Evolutionary conservation across 768 basidiomycete genomes (phyloP).

Genomic region (Leucogyrophana mollusca): DNA sequence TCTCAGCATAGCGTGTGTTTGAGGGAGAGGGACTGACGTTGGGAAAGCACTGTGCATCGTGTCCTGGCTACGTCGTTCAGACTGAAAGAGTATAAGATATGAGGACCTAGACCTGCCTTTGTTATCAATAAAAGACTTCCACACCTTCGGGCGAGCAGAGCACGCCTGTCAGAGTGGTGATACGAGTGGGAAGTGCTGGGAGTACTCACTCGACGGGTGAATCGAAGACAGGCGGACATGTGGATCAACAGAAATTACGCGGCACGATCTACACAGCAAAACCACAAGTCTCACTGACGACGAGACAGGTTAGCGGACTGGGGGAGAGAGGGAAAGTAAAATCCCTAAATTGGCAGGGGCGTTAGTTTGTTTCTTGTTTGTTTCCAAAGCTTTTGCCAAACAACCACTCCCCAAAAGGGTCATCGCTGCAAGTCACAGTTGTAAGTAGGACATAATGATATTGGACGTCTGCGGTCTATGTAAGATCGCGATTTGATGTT

Average conservation of each 20-base stretch:
- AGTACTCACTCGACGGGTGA: conserved; percentile 55
- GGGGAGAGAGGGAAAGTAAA: too few species aligned
- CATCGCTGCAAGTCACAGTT: too few species aligned
- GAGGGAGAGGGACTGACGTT: conserved; percentile 45
- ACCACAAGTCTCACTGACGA: too few species aligned
- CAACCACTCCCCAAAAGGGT: too few species aligned
- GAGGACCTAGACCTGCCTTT: conserved; percentile 45
- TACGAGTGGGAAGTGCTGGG: not conserved
- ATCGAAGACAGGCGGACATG: conserved; percentile 72
- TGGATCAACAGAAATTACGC: too few species aligned
- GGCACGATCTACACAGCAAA: too few species aligned
- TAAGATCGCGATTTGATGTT: too few species aligned
- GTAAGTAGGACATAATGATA: too few species aligned
- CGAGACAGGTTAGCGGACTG: too few species aligned
- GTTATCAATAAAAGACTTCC: conserved; percentile 77
- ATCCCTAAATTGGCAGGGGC: too few species aligned
- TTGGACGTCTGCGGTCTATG: too few species aligned
- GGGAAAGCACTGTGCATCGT: conserved; percentile 79
- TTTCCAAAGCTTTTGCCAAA: conserved; percentile 9
- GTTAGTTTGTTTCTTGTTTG: conserved; percentile 18
- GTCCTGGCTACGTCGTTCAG: conserved; percentile 45
- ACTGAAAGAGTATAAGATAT: not conserved
- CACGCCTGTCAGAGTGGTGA: conserved; percentile 4
- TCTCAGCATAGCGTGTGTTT: not conserved
- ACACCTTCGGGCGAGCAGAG: conserved; percentile 52